These are phyloP conservation scores for Tuber melanosporum DNA, from an alignment of 495 filamentous ascomycete species.

Conservation along the genomic window DNA sequence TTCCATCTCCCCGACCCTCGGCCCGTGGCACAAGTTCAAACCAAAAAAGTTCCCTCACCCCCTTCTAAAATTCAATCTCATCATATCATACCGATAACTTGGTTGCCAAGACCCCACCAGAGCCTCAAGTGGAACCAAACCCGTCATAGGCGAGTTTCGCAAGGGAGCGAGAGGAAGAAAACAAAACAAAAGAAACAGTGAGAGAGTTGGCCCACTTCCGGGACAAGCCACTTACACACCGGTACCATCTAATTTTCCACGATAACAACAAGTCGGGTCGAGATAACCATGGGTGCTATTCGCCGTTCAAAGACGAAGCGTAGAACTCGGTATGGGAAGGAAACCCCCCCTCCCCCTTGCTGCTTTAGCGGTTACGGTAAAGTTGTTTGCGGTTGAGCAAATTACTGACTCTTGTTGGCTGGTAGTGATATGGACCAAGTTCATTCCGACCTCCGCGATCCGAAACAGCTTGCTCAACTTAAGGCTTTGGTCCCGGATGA, in stretches of 20 bases:
- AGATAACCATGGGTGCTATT: constrained; percentile 51
- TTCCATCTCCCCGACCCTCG: constrained; percentile 48
- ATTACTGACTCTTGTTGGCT: neutral
- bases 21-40: constrained; percentile 12
- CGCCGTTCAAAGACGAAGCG: constrained; percentile 56
- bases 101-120: neutral
- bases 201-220: neutral
- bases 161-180: constrained; percentile 40
- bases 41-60: constrained; percentile 43
- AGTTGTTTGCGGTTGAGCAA: neutral
- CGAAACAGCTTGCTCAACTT: constrained; percentile 69
- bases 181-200: constrained; percentile 32
- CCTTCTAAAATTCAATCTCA: constrained; percentile 36
- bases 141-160: neutral
- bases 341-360: neutral
- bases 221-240: neutral
- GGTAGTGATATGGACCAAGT: constrained; percentile 82
- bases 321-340: constrained; percentile 49
- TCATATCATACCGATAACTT: neutral
- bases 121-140: neutral
- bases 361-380: constrained; percentile 15
- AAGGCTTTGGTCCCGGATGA: constrained; percentile 72
- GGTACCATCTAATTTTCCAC: neutral
- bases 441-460: constrained; percentile 65
- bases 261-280: neutral